Base-by-base conservation (phyloP, 257 asterid species). In the Ligustrum vulgare region DNA sequence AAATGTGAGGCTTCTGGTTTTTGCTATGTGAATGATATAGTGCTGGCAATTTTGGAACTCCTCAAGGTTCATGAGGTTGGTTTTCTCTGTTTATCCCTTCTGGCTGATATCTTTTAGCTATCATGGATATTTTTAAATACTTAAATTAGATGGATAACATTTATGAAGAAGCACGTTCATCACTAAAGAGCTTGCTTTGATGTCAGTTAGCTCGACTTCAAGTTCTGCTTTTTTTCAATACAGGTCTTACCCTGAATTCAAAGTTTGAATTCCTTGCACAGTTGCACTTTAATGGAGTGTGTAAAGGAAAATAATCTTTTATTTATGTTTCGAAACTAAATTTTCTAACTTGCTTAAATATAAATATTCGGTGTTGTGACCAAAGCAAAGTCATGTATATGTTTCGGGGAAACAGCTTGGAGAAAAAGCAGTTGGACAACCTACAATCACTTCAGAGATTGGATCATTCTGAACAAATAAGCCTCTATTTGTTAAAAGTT, bases 1-100 rank as follows among this genome's bases (percentile, higher is more conserved):
- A 87, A 87, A 68, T 87, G 91, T 0, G 91, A 87, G 86, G 91
- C 91, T 63, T 87, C 91, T 67, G 91, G 91, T 31, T 87, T 85
- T 82, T 86, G 91, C 77, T 86, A 86, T 70, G 91, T 86, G 73
- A 86, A 86, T 79, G 91, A 86, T 72, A 87, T 87, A 63, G 91
- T 87, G 73, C 75, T 87, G 80, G 91, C 91, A 71, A 87, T 87
- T 75, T 78, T 87, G 78, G 91, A 87, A 75, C 91, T 87, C 78
- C 86, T 87, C 22, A 87, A 87, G 80, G 77, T 77, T 69, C 88
- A 87, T 5, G 91, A 87, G 91, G 91, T 87, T 36, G 47, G 82
- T 75, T 33, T 35, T 60, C 69, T 64, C 51, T 71, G 28, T 3
- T 6, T 11, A 12, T 70, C 35, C 35, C 31, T 54, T 6, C 49